phyloP scores from a whole-genome alignment of 2,329 filamentous ascomycete genomes.

The Diaporthe longicolla region DNA sequence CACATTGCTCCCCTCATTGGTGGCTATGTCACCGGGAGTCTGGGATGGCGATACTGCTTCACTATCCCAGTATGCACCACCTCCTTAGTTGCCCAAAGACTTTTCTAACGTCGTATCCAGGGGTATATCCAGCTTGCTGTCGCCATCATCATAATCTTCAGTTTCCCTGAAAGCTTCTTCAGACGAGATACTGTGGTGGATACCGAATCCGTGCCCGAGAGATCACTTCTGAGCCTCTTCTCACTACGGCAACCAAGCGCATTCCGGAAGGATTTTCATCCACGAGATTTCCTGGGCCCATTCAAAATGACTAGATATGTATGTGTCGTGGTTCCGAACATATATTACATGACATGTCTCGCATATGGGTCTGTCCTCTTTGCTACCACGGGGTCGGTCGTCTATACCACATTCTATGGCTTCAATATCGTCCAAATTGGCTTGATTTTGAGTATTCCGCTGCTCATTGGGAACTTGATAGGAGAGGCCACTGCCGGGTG shows the following conservation, averaged over 20 bases:
- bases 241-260: neutral
- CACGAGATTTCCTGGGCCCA: neutral
- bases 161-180: slow-evolving; percentile 4
- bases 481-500: slow-evolving; percentile 18
- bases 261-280: slow-evolving; percentile 14
- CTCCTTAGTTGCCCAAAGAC: too few relatives aligned
- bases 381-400: slow-evolving; percentile 21
- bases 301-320: slow-evolving; percentile 18
- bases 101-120: neutral
- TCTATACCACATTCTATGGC: neutral
- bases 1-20: slow-evolving; percentile 17
- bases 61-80: neutral
- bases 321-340: slow-evolving; percentile 7
- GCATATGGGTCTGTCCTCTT: slow-evolving; percentile 14
- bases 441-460: slow-evolving; percentile 10
- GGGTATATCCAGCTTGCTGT: neutral
- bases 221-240: slow-evolving; percentile 12
- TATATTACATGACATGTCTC: slow-evolving; percentile 18
- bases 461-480: slow-evolving; percentile 1
- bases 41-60: slow-evolving; percentile 12
- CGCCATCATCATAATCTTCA: neutral
- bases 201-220: slow-evolving; percentile 1
- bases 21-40: neutral
- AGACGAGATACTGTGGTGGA: neutral
- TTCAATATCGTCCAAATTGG: slow-evolving; percentile 17